Conservation (phyloP, 1,284 basidiomycete genomes). For the Hemileia vastatrix region DNA sequence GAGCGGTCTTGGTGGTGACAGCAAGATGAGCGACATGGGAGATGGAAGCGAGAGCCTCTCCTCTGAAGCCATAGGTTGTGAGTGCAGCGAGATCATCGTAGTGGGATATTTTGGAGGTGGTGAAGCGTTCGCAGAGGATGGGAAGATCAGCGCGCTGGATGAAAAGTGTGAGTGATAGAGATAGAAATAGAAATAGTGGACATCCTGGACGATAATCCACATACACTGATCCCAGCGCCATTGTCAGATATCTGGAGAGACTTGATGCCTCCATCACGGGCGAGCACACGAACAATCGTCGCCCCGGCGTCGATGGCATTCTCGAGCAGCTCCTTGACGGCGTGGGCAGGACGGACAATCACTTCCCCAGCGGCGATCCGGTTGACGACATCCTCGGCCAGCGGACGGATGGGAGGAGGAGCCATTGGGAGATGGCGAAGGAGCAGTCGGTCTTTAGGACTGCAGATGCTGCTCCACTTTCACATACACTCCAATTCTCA, state of each 20-base stretch:
- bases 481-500: no score
- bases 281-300: slow-evolving; percentile 71
- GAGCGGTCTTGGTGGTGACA: slow-evolving; percentile 73
- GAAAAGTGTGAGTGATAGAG: slow-evolving; percentile 6
- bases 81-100: slow-evolving; percentile 81
- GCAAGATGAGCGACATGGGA: slow-evolving; percentile 84
- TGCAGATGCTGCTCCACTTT: no score
- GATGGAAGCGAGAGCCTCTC: slow-evolving; percentile 92
- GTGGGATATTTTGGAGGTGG: slow-evolving; percentile 80
- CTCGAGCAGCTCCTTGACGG: slow-evolving; percentile 91
- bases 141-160: slow-evolving; percentile 63
- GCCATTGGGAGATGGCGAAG: no score
- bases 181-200: background rate
- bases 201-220: slow-evolving; percentile 27
- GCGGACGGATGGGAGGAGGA: slow-evolving; percentile 44
- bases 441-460: no score
- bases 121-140: slow-evolving; percentile 86
- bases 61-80: slow-evolving; percentile 90
- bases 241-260: slow-evolving; percentile 94
- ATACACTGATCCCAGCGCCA: slow-evolving; percentile 79
- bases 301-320: slow-evolving; percentile 88
- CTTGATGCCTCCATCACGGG: slow-evolving; percentile 94
- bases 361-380: slow-evolving; percentile 57
- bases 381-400: slow-evolving; percentile 53
- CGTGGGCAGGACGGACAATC: slow-evolving; percentile 89